These are phyloP conservation scores for Phytophthora citrophthora DNA, from an alignment of 352 stramenopile genomes.

Conservation along the genomic window DNA sequence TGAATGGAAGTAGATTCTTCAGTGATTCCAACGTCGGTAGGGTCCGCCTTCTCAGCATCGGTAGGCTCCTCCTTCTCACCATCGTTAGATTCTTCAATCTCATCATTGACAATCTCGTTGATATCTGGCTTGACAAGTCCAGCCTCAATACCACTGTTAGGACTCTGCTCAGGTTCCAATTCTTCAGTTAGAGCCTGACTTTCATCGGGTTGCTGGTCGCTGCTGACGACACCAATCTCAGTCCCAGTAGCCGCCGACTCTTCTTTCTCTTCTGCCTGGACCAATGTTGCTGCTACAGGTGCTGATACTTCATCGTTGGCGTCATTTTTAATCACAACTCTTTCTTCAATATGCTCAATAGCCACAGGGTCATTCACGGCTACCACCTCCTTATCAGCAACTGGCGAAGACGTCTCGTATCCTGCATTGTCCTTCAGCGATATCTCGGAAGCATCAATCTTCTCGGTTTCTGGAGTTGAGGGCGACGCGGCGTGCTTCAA, in stretches of 20 bases:
- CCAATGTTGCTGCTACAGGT: background rate
- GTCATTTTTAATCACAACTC: background rate
- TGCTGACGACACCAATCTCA: conserved; percentile 3
- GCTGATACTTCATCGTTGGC: background rate
- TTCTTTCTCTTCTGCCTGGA: background rate
- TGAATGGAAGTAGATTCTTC: background rate
- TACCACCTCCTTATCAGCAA: background rate
- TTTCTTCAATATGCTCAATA: background rate
- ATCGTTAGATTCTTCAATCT: too few species aligned
- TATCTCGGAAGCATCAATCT: background rate
- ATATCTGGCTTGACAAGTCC: background rate
- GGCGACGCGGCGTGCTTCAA: conserved; percentile 14
- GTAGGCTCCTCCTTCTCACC: background rate
- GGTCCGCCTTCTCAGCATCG: background rate
- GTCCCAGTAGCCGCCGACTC: background rate
- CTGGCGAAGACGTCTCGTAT: background rate
- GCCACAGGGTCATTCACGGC: background rate
- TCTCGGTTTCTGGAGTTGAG: background rate
- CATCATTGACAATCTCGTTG: background rate
- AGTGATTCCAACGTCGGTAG: background rate
- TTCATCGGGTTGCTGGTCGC: conserved; percentile 1
- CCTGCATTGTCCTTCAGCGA: background rate
- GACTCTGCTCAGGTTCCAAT: background rate
- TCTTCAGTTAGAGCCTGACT: conserved; percentile 2
- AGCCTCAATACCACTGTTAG: background rate